These are phyloP conservation scores for Ilex paraguariensis DNA, from an alignment of 305 asterid species.

Conservation along the genomic window DNA sequence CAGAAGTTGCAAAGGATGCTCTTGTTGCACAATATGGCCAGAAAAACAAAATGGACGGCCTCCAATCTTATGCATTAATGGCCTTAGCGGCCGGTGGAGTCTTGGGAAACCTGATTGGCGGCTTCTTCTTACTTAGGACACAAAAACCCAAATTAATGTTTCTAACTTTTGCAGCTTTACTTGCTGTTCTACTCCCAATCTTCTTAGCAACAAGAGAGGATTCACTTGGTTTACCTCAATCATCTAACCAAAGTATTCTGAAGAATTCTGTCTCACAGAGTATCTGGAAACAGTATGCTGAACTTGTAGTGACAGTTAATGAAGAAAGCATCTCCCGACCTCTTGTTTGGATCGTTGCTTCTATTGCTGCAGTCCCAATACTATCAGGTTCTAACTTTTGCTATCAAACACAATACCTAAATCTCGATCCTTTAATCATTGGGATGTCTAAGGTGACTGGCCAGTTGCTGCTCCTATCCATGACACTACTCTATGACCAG, in stretches of 20 bases:
- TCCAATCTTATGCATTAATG: constrained; percentile 77
- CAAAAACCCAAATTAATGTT: constrained; percentile 62
- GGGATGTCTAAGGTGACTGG: constrained; percentile 89
- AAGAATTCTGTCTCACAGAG: constrained; percentile 33
- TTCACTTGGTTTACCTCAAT: constrained; percentile 50
- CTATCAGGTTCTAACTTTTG: constrained; percentile 80
- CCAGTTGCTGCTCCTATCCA: constrained; percentile 58
- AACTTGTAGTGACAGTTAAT: constrained; percentile 47
- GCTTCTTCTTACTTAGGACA: constrained; percentile 51
- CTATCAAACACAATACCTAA: constrained; percentile 73
- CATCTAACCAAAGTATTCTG: constrained; percentile 15
- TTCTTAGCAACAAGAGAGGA: constrained; percentile 51
- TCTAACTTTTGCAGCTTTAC: constrained; percentile 52
- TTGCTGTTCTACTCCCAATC: constrained; percentile 50
- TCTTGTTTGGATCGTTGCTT: constrained; percentile 59
- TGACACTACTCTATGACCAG: constrained; percentile 49
- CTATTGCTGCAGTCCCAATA: constrained; percentile 48
- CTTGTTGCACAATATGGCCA: constrained; percentile 81
- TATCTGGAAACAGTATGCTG: constrained; percentile 46
- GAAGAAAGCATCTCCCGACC: constrained; percentile 52
- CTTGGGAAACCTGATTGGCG: constrained; percentile 74
- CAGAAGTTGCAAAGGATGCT: constrained; percentile 86
- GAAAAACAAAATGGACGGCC: constrained; percentile 42
- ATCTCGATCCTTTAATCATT: constrained; percentile 57
- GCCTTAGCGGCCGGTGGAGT: constrained; percentile 76